These are phyloP conservation scores for Epichloe scottii DNA, from an alignment of 2,329 filamentous ascomycete species.

Conservation along the genomic window DNA sequence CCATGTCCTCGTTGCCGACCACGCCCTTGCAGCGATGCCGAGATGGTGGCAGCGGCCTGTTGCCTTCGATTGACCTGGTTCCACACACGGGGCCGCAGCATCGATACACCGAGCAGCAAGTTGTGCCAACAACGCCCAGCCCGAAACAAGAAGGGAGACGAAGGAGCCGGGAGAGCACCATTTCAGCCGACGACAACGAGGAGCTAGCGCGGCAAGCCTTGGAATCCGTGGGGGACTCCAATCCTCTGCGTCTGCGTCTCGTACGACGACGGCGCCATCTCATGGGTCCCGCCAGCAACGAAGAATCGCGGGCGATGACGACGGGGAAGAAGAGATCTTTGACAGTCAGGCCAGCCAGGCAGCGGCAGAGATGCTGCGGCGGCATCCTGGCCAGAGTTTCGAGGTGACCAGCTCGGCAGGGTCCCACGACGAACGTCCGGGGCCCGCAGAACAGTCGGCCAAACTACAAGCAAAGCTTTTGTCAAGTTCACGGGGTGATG, in stretches of 20 bases:
- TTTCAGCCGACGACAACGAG: conserved; percentile 55
- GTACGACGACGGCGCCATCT: conserved; percentile 12
- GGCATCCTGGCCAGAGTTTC: conserved; percentile 40
- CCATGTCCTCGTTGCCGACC: conserved; percentile 70
- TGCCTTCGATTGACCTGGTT: conserved; percentile 51
- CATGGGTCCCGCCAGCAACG: conserved; percentile 9
- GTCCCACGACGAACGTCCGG: conserved; percentile 31
- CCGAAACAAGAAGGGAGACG: conserved; percentile 34
- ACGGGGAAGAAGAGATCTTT: conserved; percentile 39
- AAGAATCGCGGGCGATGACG: conserved; percentile 8
- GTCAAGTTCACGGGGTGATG: conserved; percentile 30
- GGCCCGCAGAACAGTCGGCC: conserved; percentile 29
- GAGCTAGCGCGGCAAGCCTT: conserved; percentile 43
- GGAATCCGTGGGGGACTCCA: conserved; percentile 37
- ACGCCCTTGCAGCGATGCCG: conserved; percentile 51
- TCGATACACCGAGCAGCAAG: conserved; percentile 27
- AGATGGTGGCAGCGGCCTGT: conserved; percentile 37
- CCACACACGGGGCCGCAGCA: conserved; percentile 45
- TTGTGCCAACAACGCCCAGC: conserved; percentile 32
- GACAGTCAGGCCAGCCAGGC: conserved; percentile 69
- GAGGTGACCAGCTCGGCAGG: conserved; percentile 32
- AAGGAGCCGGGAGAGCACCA: conserved; percentile 74
- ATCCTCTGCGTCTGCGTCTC: conserved; percentile 14
- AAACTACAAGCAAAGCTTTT: conserved; percentile 40
- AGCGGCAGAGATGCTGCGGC: conserved; percentile 62